Percentiles rank a stretch among this genome's conserved stretches.
Conservation (phyloP, 139 green algal genomes). For the Micractinium conductrix region DNA sequence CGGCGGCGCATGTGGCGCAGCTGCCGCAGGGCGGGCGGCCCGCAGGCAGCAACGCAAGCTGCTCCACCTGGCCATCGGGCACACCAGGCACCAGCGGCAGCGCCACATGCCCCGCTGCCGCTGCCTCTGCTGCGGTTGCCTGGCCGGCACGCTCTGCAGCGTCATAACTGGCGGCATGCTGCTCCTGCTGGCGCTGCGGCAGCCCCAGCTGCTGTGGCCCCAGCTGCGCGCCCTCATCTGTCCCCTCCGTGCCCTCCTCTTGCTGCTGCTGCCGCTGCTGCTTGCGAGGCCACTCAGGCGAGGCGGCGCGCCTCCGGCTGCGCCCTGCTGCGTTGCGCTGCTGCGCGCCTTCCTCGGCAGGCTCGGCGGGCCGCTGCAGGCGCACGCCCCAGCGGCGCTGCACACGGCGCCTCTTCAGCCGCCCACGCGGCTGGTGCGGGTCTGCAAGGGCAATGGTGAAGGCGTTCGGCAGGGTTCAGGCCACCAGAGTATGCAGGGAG, state of each 20-base stretch:
- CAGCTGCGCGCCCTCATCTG: neutral
- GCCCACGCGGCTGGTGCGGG: neutral
- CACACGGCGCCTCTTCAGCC: constrained; percentile 23
- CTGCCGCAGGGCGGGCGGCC: neutral
- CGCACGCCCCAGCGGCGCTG: constrained; percentile 24
- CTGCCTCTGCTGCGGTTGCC: neutral
- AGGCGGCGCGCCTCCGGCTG: neutral
- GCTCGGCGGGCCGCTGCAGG: too few species aligned
- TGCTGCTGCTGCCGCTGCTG: neutral
- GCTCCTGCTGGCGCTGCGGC: neutral
- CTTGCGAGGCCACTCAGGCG: too few species aligned
- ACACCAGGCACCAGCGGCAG: constrained; percentile 8
- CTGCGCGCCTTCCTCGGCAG: neutral
- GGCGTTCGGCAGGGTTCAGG: too few species aligned
- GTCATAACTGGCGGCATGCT: neutral
- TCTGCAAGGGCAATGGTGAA: neutral
- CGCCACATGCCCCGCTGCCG: neutral
- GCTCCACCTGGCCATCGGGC: constrained; percentile 14
- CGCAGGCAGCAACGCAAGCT: constrained; percentile 18
- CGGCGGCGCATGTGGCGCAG: neutral
- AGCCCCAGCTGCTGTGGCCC: neutral
- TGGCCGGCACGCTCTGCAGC: neutral
- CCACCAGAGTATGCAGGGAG: neutral
- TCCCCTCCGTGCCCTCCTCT: neutral
- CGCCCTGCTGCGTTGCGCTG: neutral